These are phyloP conservation scores for Somion occarium DNA, from an alignment of 1,284 basidiomycete species.

Conservation along the genomic window DNA sequence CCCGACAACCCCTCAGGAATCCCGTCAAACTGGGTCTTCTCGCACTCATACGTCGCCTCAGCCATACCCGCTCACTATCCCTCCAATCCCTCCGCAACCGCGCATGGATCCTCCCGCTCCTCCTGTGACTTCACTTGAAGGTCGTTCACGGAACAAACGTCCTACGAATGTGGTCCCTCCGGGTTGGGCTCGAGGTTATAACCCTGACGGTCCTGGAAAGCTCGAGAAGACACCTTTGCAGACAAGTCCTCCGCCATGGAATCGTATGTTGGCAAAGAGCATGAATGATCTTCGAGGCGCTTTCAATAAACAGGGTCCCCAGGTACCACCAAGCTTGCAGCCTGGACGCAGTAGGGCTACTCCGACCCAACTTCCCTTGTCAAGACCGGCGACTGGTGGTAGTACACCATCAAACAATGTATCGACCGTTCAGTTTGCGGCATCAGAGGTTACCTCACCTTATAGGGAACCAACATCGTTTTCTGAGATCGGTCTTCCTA, in stretches of 20 bases:
- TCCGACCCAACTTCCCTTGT: slow-evolving; percentile 15
- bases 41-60: slow-evolving; percentile 5
- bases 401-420: slow-evolving; percentile 11
- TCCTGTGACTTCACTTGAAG: slow-evolving; percentile 17
- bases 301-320: slow-evolving; percentile 27
- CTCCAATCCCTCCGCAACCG: slow-evolving; percentile 33
- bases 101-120: slow-evolving; percentile 31
- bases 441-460: slow-evolving; percentile 6
- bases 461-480: slow-evolving; percentile 2
- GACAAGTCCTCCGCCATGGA: slow-evolving; percentile 14
- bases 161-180: slow-evolving; percentile 34
- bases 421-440: slow-evolving; percentile 5
- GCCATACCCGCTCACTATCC: slow-evolving; percentile 20
- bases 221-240: slow-evolving; percentile 9
- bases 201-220: slow-evolving; percentile 29
- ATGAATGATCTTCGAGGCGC: slow-evolving; percentile 49
- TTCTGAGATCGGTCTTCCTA: slow-evolving; percentile 14
- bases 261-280: slow-evolving; percentile 42
- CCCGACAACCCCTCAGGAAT: slow-evolving; percentile 29
- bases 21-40: slow-evolving; percentile 18
- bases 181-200: slow-evolving; percentile 46
- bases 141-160: slow-evolving; percentile 17
- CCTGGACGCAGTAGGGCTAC: slow-evolving; percentile 24
- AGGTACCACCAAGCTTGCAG: slow-evolving; percentile 29
- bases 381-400: slow-evolving; percentile 21